Conservation (phyloP, 768 basidiomycete genomes). For the Boletus reticulatus region DNA sequence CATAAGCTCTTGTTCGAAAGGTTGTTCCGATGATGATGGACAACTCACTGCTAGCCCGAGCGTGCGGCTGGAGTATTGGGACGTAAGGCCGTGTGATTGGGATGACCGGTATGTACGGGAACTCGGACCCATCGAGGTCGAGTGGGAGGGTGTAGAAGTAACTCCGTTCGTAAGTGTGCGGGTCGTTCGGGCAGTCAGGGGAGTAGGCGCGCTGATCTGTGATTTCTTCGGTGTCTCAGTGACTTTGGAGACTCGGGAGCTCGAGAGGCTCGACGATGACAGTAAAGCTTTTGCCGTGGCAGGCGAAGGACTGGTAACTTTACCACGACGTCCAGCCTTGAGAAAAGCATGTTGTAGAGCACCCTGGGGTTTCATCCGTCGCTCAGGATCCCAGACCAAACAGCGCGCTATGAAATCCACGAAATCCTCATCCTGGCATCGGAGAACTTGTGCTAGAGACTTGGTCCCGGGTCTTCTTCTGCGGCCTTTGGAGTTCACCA, state of each 20-base stretch:
- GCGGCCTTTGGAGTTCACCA: conserved; percentile 95
- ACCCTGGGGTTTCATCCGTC: conserved; percentile 89
- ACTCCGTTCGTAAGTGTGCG: conserved; percentile 50
- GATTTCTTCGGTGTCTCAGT: conserved; percentile 87
- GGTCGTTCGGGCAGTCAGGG: conserved; percentile 73
- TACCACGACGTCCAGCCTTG: conserved; percentile 58
- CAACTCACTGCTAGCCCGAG: conserved; percentile 67
- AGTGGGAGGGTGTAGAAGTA: conserved; percentile 59
- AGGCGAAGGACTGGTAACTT: conserved; percentile 41
- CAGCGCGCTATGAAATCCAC: conserved; percentile 97
- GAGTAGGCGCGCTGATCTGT: conserved; percentile 85
- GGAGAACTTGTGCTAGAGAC: conserved; percentile 82
- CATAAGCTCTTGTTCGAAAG: conserved; percentile 37
- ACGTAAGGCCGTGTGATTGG: conserved; percentile 65
- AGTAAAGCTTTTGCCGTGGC: conserved; percentile 53
- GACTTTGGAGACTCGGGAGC: conserved; percentile 48
- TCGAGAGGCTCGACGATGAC: conserved; percentile 55
- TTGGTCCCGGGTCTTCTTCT: conserved; percentile 90
- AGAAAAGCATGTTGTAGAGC: conserved; percentile 93
- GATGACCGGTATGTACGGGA: conserved; percentile 67
- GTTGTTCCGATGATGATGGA: conserved; percentile 34
- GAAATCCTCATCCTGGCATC: conserved; percentile 92
- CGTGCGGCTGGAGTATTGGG: conserved; percentile 75
- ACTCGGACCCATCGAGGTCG: conserved; percentile 55
- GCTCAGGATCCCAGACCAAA: conserved; percentile 97